These are phyloP conservation scores for Dissophora globulifera DNA, from an alignment of 192 early-diverging fungal species.

Conservation along the genomic window DNA sequence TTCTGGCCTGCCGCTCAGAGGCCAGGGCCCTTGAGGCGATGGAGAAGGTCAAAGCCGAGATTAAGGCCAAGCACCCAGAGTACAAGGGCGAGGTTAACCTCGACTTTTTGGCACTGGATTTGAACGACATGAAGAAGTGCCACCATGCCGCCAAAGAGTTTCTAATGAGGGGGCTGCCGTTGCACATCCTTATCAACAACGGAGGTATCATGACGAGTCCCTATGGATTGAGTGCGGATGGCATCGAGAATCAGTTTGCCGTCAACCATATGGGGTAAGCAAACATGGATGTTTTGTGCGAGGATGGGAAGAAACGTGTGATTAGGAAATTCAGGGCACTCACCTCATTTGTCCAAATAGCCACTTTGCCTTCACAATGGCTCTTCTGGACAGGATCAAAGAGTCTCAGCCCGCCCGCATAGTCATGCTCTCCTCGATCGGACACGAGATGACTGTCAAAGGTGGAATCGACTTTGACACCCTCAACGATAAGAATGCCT, in stretches of 20 bases:
- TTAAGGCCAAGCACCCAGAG: conserved; percentile 12
- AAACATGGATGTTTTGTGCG: neutral
- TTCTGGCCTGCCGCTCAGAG: conserved; percentile 30
- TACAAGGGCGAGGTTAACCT: conserved; percentile 17
- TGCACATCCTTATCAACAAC: conserved; percentile 61
- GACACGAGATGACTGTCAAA: conserved; percentile 34
- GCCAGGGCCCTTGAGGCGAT: conserved; percentile 25
- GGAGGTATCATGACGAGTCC: conserved; percentile 39
- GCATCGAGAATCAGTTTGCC: conserved; percentile 58
- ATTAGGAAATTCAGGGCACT: conserved; percentile 9
- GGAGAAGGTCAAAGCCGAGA: conserved; percentile 11
- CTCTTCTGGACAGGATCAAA: conserved; percentile 38
- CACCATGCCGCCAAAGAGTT: conserved; percentile 47
- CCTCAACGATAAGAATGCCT: conserved; percentile 49
- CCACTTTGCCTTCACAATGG: conserved; percentile 53
- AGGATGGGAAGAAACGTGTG: no score
- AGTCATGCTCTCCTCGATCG: conserved; percentile 55
- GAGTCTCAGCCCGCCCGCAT: conserved; percentile 50
- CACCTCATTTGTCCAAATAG: conserved; percentile 27
- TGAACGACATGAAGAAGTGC: conserved; percentile 43
- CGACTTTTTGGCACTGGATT: conserved; percentile 50
- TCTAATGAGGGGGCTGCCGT: conserved; percentile 46
- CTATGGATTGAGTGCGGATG: conserved; percentile 46
- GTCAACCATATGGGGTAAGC: conserved; percentile 63
- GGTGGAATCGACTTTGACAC: conserved; percentile 57